Percentiles rank a stretch among this genome's conserved stretches.
phyloP scores from a whole-genome alignment of 2,329 filamentous ascomycete genomes.

The Graphilbum fragrans region DNA sequence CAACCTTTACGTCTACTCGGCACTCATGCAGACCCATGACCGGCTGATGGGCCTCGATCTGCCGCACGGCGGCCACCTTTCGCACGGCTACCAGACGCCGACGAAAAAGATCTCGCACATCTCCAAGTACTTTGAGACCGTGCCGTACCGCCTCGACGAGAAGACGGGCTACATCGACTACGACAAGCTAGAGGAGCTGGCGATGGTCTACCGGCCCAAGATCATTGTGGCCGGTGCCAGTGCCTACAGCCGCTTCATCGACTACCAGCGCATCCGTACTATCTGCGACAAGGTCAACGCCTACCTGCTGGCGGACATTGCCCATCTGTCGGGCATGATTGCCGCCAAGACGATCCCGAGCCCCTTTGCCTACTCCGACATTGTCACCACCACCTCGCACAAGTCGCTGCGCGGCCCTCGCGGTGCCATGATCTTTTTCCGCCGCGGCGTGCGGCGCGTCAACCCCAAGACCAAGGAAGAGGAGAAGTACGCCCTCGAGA shows the following conservation, averaged over 20 bases:
- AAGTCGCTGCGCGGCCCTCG: constrained; percentile 92
- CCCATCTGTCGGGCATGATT: constrained; percentile 89
- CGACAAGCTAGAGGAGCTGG: constrained; percentile 75
- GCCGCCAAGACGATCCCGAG: constrained; percentile 84
- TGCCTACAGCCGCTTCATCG: constrained; percentile 90
- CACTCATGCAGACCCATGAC: constrained; percentile 83
- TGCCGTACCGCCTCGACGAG: constrained; percentile 87
- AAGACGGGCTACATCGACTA: constrained; percentile 93
- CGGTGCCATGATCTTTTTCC: constrained; percentile 97
- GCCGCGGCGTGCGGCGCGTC: constrained; percentile 74
- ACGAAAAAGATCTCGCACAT: constrained; percentile 94
- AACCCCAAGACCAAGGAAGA: constrained; percentile 80
- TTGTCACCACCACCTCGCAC: constrained; percentile 96
- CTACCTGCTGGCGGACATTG: constrained; percentile 93
- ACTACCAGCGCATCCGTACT: constrained; percentile 84
- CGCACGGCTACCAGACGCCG: constrained; percentile 93
- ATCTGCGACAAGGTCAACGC: constrained; percentile 85
- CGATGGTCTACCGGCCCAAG: constrained; percentile 85
- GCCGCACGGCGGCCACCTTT: constrained; percentile 90
- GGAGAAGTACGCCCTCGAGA: constrained; percentile 80
- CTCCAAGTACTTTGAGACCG: constrained; percentile 97
- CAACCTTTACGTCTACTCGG: constrained; percentile 91
- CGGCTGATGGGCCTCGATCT: constrained; percentile 95
- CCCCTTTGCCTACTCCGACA: constrained; percentile 80
- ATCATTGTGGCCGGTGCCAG: constrained; percentile 90